Percentiles rank a stretch among this genome's conserved stretches.
Evolutionary conservation across 768 basidiomycete species (phyloP).

Genomic region (Lactifluus rugatus): DNA sequence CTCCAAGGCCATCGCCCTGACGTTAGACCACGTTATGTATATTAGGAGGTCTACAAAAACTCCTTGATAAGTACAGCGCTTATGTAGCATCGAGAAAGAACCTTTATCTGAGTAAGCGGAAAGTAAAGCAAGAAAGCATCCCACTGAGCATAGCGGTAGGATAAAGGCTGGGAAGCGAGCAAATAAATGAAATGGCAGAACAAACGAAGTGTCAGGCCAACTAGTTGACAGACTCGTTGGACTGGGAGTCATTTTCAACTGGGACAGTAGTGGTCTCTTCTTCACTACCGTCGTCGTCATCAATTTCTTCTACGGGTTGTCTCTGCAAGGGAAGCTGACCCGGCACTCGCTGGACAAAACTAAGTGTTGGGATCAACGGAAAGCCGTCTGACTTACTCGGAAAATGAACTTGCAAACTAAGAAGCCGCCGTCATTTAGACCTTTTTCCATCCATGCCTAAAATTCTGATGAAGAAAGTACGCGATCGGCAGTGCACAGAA

Average conservation of each 20-base stretch:
- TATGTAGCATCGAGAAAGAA: too few species aligned
- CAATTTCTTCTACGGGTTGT: not conserved
- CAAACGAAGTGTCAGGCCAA: not conserved
- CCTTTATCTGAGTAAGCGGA: too few species aligned
- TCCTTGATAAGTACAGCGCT: too few species aligned
- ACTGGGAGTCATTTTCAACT: not conserved
- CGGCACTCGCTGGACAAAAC: constrained; percentile 38
- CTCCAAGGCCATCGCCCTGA: too few species aligned
- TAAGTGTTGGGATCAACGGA: not conserved
- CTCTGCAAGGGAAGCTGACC: constrained; percentile 37
- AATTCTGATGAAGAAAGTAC: constrained; percentile 3
- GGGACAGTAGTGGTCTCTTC: not conserved
- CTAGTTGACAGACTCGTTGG: not conserved
- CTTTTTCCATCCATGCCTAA: constrained; percentile 68
- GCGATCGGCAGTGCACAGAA: not conserved
- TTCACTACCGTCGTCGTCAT: not conserved
- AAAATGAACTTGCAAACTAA: constrained; percentile 83
- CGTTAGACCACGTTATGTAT: too few species aligned
- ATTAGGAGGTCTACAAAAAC: too few species aligned
- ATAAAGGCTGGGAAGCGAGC: not conserved
- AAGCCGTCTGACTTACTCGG: constrained; percentile 39
- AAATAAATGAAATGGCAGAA: not conserved
- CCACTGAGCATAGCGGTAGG: not conserved
- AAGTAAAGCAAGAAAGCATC: not conserved
- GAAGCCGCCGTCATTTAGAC: constrained; percentile 57